phyloP scores from a whole-genome alignment of 352 stramenopile genomes.

The Hyaloperonospora brassicae region DNA sequence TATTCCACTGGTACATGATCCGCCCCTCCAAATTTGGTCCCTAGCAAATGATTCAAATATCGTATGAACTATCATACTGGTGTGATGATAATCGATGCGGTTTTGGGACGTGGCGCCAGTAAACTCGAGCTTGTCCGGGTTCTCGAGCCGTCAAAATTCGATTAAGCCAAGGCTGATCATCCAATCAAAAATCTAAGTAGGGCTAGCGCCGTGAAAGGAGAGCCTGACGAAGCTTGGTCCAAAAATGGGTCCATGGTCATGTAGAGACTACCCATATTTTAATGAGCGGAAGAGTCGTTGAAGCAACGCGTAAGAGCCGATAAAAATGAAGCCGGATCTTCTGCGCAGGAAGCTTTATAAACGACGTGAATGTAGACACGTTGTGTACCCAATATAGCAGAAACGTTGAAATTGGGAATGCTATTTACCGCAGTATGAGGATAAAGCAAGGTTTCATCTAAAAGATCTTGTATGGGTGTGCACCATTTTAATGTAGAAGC shows the following conservation, averaged over 20 bases:
- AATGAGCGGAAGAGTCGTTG: neutral
- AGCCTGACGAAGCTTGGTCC: neutral
- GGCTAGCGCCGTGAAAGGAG: neutral
- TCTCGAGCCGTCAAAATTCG: neutral
- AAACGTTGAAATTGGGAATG: neutral
- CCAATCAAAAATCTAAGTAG: neutral
- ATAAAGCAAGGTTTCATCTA: neutral
- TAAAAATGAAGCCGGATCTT: neutral
- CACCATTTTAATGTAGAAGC: neutral
- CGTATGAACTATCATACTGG: neutral
- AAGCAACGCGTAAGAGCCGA: neutral
- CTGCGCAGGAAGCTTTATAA: neutral
- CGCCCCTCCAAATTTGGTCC: neutral
- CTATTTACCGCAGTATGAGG: neutral
- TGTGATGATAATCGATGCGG: neutral
- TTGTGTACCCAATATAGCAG: neutral
- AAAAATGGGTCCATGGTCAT: slow-evolving; percentile 2
- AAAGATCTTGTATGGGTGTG: neutral
- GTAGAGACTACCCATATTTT: slow-evolving; percentile 7
- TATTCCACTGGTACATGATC: neutral
- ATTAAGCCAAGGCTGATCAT: neutral
- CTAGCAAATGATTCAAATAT: neutral
- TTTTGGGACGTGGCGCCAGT: neutral
- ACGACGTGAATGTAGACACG: slow-evolving; percentile 1
- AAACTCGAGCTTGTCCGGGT: neutral